Evolutionary conservation across 2,329 filamentous ascomycete genomes (phyloP), one percentile per base, ranked within the genome.

Genomic region (Penicillium sp.): DNA sequence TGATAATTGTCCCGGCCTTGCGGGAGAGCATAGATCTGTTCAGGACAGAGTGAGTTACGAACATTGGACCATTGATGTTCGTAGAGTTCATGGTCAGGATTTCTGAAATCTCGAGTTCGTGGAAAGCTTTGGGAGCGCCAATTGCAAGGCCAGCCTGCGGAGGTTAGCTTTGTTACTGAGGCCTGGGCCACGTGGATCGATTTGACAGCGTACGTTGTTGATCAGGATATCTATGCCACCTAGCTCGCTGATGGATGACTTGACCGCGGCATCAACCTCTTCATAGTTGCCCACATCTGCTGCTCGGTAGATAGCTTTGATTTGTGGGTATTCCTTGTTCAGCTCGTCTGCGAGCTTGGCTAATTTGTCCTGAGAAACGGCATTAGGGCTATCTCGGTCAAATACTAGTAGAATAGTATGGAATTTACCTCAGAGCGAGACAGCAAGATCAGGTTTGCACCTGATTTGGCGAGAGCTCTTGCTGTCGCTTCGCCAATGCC

Each of bases 41-140:
- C 2, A 81, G 69, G 0, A 77, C 76, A 0, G 75, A 71, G 54
- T 81, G 73, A 0, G 78, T 74, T 0, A 71, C 71, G 44, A 72
- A 78, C 74, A 81, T 79, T 59, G 73, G 69, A 3, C 79, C 79
- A 52, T 75, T 75, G 53, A 81, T 74, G 54, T 81, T 81, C 0
- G 78, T 80, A 41, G 68, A 65, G 41, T 73, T 75, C 77, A 81
- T 81, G 3, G 72, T 75, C 3, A 70, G 63, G 36, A 81, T 75
- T 9, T 77, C 69, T 8, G 65, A 51, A 32, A 79, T 72, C 11
- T 70, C 67, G 18, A 79, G 69, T 8, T 78, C 70, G 0, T 70
- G 70, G 55, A 81, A 81, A 0, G 61, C 49, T 1, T 67, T 63
- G 0, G 78, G 78, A 0, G 79, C 77, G 4, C 78, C 78, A 1